Evolutionary conservation across 192 early-diverging fungal genomes (phyloP).

Genomic region (Gryganskiella cystojenkinii): DNA sequence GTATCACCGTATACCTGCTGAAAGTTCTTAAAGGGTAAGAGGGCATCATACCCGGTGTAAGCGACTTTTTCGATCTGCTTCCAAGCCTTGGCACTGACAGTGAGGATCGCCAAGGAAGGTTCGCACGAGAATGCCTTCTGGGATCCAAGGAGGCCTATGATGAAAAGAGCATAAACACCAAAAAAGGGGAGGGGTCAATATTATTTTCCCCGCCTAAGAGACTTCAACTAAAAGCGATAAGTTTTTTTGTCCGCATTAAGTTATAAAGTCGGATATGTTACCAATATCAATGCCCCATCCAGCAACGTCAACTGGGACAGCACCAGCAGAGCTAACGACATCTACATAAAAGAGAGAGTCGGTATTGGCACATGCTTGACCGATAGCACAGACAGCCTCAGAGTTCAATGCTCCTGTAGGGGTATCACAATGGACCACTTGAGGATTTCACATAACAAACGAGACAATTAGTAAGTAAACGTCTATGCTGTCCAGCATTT

Average conservation of each 20-base stretch:
- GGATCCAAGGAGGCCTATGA: slow-evolving; percentile 34
- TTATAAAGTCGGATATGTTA: not conserved
- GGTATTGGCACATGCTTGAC: slow-evolving; percentile 26
- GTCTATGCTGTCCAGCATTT: not conserved
- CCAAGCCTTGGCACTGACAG: slow-evolving; percentile 46
- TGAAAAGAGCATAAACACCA: not conserved
- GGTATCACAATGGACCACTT: slow-evolving; percentile 53
- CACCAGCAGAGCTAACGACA: slow-evolving; percentile 43
- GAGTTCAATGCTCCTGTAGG: slow-evolving; percentile 46
- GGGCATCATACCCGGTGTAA: slow-evolving; percentile 42
- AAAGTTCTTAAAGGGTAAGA: slow-evolving; percentile 26
- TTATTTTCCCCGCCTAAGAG: too few species aligned
- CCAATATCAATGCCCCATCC: slow-evolving; percentile 49
- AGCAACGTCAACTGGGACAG: slow-evolving; percentile 36
- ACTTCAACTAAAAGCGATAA: too few species aligned
- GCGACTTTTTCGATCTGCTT: slow-evolving; percentile 46
- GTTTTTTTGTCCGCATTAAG: not conserved
- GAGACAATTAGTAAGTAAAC: not conserved
- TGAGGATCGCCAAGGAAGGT: slow-evolving; percentile 30
- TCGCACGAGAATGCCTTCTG: slow-evolving; percentile 48
- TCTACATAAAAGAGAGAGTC: slow-evolving; percentile 44
- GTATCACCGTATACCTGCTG: slow-evolving; percentile 20
- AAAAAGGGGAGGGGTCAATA: not conserved
- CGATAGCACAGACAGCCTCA: slow-evolving; percentile 20
- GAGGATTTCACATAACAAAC: not conserved